Percentiles rank a stretch among this genome's conserved stretches.
Conservation (phyloP, 2,329 filamentous ascomycete genomes). For the Talaromyces sp. region DNA sequence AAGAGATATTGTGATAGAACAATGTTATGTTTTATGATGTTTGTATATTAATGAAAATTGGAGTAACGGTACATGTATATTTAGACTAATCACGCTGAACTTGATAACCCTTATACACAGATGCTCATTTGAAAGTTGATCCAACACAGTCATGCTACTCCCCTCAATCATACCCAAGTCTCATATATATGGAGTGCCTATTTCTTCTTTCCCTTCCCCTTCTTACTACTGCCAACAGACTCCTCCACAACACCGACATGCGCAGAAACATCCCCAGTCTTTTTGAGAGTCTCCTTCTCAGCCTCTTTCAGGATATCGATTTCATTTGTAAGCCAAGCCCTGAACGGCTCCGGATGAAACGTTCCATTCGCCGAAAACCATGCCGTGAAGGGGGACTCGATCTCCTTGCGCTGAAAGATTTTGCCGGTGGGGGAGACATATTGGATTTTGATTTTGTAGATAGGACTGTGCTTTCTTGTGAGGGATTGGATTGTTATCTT, state of each 20-base stretch:
- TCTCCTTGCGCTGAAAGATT: constrained; percentile 45
- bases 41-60: constrained; percentile 2
- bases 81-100: background rate
- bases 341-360: constrained; percentile 60
- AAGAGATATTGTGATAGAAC: background rate
- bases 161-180: constrained; percentile 22
- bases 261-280: constrained; percentile 26
- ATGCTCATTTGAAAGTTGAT: background rate
- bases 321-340: constrained; percentile 59
- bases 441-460: constrained; percentile 69
- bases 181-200: constrained; percentile 45
- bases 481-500: constrained; percentile 71
- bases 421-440: constrained; percentile 41
- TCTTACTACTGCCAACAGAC: constrained; percentile 17
- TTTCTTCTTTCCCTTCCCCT: constrained; percentile 18
- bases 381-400: constrained; percentile 56
- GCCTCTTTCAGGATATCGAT: constrained; percentile 54
- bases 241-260: constrained; percentile 19
- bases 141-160: background rate
- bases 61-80: constrained; percentile 1
- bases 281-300: constrained; percentile 37
- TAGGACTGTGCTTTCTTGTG: constrained; percentile 73
- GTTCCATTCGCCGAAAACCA: constrained; percentile 59
- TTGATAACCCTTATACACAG: background rate
- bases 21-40: constrained; percentile 8